phyloP scores from a whole-genome alignment of 2,329 filamentous ascomycete species.

The Cladophialophora immunda region DNA sequence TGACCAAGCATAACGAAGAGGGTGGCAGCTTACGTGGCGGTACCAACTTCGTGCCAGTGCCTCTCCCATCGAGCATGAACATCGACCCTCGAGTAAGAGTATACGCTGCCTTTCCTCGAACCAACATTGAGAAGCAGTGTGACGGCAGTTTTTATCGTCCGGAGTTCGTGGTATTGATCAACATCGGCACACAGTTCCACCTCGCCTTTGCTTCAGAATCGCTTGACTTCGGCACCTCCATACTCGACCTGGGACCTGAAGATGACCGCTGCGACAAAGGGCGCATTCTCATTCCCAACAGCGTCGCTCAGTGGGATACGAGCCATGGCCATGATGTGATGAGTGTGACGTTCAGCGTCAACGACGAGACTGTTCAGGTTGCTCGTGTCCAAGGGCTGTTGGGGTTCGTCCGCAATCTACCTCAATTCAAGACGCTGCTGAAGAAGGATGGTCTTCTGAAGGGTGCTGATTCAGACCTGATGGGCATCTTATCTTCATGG shows the following conservation, averaged over 20 bases:
- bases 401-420: slow-evolving; percentile 30
- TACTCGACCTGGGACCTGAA: slow-evolving; percentile 33
- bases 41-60: slow-evolving; percentile 40
- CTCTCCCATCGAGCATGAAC: slow-evolving; percentile 32
- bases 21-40: slow-evolving; percentile 38
- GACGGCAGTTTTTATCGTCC: slow-evolving; percentile 37
- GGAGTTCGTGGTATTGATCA: slow-evolving; percentile 39
- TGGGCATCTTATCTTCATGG: slow-evolving; percentile 32
- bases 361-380: slow-evolving; percentile 40
- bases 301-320: slow-evolving; percentile 41
- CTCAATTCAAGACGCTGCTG: slow-evolving; percentile 34
- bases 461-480: slow-evolving; percentile 29
- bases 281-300: slow-evolving; percentile 41
- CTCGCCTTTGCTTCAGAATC: slow-evolving; percentile 40
- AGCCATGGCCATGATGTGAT: slow-evolving; percentile 38
- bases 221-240: slow-evolving; percentile 38
- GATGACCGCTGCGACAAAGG: slow-evolving; percentile 38
- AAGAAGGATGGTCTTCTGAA: slow-evolving; percentile 30
- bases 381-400: slow-evolving; percentile 34
- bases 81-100: slow-evolving; percentile 30
- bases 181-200: slow-evolving; percentile 36
- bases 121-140: slow-evolving; percentile 35
- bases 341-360: slow-evolving; percentile 41
- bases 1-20: slow-evolving; percentile 31
- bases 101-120: slow-evolving; percentile 39